These are phyloP conservation scores for Taxillus chinensis DNA, from an alignment of 164 flowering plant genomes.

Conservation along the genomic window DNA sequence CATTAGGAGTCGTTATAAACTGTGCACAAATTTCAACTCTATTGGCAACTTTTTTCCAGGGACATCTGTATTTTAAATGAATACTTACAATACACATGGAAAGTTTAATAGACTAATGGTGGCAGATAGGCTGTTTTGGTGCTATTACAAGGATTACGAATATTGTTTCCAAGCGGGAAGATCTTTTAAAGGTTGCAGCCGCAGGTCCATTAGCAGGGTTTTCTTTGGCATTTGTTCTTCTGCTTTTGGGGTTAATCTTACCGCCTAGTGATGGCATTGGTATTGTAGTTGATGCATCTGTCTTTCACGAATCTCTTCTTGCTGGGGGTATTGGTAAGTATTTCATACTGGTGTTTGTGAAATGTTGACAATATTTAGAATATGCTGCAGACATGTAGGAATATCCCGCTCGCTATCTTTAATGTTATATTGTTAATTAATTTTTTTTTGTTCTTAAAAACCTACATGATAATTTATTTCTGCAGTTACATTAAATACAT, in stretches of 20 bases:
- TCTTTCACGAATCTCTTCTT: constrained; percentile 90
- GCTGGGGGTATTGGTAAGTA: constrained; percentile 83
- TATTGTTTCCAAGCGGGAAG: constrained; percentile 84
- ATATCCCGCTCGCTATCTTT: neutral
- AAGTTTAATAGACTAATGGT: constrained; percentile 31
- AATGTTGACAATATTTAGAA: too few relatives aligned
- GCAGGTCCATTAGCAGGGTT: constrained; percentile 97
- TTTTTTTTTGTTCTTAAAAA: too few relatives aligned
- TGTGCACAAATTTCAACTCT: too few relatives aligned
- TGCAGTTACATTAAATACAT: neutral
- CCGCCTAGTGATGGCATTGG: constrained; percentile 95
- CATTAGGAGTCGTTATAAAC: too few relatives aligned
- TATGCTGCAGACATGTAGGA: neutral
- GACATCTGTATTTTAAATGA: neutral
- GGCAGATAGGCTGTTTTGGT: constrained; percentile 99
- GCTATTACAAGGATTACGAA: constrained; percentile 81
- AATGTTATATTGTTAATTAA: too few relatives aligned
- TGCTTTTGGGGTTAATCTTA: constrained; percentile 74
- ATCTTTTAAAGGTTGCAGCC: constrained; percentile 82
- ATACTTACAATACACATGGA: neutral
- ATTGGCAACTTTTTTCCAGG: too few relatives aligned
- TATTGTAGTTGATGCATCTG: constrained; percentile 69
- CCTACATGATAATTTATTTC: neutral
- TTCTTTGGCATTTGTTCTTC: constrained; percentile 64
- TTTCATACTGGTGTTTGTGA: neutral